Base-by-base conservation (phyloP, 768 basidiomycete genomes). In the Boletus insuetus region DNA sequence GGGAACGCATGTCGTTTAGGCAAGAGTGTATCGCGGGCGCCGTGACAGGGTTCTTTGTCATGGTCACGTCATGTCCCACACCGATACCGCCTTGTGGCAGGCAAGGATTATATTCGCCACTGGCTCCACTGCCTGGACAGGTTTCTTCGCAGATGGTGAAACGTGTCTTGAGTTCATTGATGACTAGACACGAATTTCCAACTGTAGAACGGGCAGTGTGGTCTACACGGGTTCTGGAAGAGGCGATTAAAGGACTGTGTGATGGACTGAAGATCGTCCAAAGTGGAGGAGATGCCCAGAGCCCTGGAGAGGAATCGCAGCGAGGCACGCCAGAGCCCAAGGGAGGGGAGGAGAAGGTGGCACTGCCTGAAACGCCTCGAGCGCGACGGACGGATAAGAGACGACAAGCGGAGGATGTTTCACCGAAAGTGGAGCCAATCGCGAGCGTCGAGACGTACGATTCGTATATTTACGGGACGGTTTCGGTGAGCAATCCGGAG, bases 1-100 rank as follows among this genome's bases (percentile, higher is more conserved):
- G 96, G 95, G 94, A 97, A 72, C 82, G 94, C 16, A 94, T 99
- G 89, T 92, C 87, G 39, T 96, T 91, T 71, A 81, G 97, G 26
- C 96, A 98, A 67, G 97, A 99, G 72, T 98, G 96, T 66, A 81
- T 89, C 43, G 81, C 86, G 35, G 94, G 95, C 3, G 89, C 91
- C 2, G 82, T 96, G 16, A 98, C 94, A 3, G 96, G 91, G 0
- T 99, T 99, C 75, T 98, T 98, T 68, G 81, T 83, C n/a, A 62
- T 89, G 59, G 77, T 82, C 31, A 73, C 78, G 59, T 75, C 78
- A 46, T 60, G 67, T 16, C 63, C 73, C 31, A 58, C 58, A 38
- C 57, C 60, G 34, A 35, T 19, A 43, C 41, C 45, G 41, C 37
- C 40, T 16, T 50, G 19, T 34, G 20, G 34, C 32, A 54, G 72